Evolutionary conservation across 345 rosid species (phyloP), one percentile per base, ranked within the genome.

Genomic region (Arabidopsis arenosa): DNA sequence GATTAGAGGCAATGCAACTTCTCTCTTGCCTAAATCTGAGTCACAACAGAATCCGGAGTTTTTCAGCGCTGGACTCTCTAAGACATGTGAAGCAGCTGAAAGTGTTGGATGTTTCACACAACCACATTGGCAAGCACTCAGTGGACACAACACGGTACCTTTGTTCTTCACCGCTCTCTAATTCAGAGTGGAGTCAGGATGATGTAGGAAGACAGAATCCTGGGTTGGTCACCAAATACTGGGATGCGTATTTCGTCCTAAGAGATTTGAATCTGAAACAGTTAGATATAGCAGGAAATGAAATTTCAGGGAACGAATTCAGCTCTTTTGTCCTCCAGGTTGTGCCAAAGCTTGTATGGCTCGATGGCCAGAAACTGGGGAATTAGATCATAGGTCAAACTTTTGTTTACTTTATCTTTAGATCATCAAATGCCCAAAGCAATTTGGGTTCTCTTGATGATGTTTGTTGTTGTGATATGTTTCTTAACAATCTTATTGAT

Each of bases 121-220:
- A 92, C 68, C 87, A 89, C 83, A 90, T 95, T n/a, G 99, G 97
- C 41, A 68, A 85, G 12, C 96, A 92, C 79, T 78, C 97, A 14
- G 77, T 92, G 11, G 97, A 95, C 89, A 88, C 97, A 35, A 88
- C 87, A 4, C 81, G 89, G 75, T 88, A 90, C 73, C 69, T 84
- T 28, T 89, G 84, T 79, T 73, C 91, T 48, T 92, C 96, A 80
- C 97, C 96, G 28, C 68, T 92, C 63, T 92, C 90, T 68, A 92
- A 95, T 65, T 82, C 87, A 4, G 79, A 81, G 26, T 83, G 83
- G 91, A 62, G 73, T 57, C 75, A 21, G 44, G 86, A 71, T 41
- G 84, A 82, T 55, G 84, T 14, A 14, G 61, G 72, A 40, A 57
- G 13, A 57, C 53, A 71, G 45, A 36, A 14, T 60, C 66, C 80